Percentiles rank a stretch among this genome's conserved stretches.
phyloP scores from a whole-genome alignment of 192 early-diverging fungal genomes.

The Glomus cerebriforme region DNA sequence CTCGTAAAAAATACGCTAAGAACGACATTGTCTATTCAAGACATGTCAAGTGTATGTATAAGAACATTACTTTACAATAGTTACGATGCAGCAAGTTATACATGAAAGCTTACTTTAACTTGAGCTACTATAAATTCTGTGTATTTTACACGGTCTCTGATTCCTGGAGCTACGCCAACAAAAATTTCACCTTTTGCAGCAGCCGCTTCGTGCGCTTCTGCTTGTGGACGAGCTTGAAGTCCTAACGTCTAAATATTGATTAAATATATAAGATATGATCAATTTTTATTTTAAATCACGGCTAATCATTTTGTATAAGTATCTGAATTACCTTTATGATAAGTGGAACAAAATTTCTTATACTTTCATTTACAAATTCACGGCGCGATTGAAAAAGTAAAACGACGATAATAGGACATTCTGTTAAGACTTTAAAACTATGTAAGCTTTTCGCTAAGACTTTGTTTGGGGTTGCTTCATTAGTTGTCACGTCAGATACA shows the following conservation, averaged over 20 bases:
- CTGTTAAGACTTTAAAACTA: slow-evolving; percentile 97
- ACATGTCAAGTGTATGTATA: neutral
- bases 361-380: slow-evolving; percentile 76
- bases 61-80: neutral
- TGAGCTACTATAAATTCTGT: slow-evolving; percentile 93
- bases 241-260: slow-evolving; percentile 47
- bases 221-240: slow-evolving; percentile 57
- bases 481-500: slow-evolving; percentile 56
- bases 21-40: slow-evolving; percentile 85
- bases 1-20: slow-evolving; percentile 90
- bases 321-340: slow-evolving; percentile 70
- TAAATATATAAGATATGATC: neutral
- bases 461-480: slow-evolving; percentile 58
- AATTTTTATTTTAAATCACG: too few species aligned
- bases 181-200: slow-evolving; percentile 63
- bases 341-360: slow-evolving; percentile 84
- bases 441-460: slow-evolving; percentile 71
- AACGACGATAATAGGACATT: slow-evolving; percentile 98
- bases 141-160: slow-evolving; percentile 73
- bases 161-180: slow-evolving; percentile 75
- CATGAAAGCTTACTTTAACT: slow-evolving; percentile 71
- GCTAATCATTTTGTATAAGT: too few species aligned
- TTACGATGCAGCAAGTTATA: neutral
- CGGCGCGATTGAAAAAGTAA: slow-evolving; percentile 91
- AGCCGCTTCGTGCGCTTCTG: slow-evolving; percentile 53